phyloP scores from a whole-genome alignment of 495 filamentous ascomycete species.

The Penicillium salamii region DNA sequence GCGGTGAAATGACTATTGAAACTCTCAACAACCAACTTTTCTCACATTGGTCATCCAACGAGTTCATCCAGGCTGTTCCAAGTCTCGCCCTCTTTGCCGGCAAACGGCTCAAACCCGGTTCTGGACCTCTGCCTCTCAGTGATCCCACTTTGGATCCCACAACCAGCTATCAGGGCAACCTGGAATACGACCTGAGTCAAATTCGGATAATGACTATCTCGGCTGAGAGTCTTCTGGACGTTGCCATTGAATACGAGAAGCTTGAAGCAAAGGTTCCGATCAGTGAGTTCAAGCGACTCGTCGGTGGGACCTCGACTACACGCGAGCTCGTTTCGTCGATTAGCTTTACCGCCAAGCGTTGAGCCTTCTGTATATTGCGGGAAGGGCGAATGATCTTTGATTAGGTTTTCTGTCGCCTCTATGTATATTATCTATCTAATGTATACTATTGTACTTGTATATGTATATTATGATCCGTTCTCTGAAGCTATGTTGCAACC shows the following conservation, averaged over 20 bases:
- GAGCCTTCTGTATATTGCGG: no score
- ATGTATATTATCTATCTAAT: no score
- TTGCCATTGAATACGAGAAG: slow-evolving; percentile 32
- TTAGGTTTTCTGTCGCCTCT: no score
- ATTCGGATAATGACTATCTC: slow-evolving; percentile 25
- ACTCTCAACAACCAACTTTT: slow-evolving; percentile 28
- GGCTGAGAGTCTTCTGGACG: slow-evolving; percentile 24
- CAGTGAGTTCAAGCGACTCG: slow-evolving; percentile 25
- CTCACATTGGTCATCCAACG: slow-evolving; percentile 22
- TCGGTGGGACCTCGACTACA: slow-evolving; percentile 37
- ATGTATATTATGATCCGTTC: no score
- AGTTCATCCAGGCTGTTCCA: slow-evolving; percentile 33
- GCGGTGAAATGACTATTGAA: slow-evolving; percentile 16
- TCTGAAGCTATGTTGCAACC: no score
- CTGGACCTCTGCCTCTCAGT: slow-evolving; percentile 16
- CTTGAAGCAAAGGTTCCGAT: slow-evolving; percentile 8
- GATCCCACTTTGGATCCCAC: slow-evolving; percentile 16
- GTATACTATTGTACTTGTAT: no score
- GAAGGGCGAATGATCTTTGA: no score
- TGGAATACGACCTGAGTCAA: slow-evolving; percentile 38
- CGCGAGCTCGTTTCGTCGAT: no score
- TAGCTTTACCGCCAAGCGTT: no score
- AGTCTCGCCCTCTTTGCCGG: slow-evolving; percentile 26
- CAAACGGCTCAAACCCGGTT: slow-evolving; percentile 31
- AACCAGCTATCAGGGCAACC: slow-evolving; percentile 30